phyloP scores from a whole-genome alignment of 2,329 filamentous ascomycete species.

The Drechslerella dactyloides region DNA sequence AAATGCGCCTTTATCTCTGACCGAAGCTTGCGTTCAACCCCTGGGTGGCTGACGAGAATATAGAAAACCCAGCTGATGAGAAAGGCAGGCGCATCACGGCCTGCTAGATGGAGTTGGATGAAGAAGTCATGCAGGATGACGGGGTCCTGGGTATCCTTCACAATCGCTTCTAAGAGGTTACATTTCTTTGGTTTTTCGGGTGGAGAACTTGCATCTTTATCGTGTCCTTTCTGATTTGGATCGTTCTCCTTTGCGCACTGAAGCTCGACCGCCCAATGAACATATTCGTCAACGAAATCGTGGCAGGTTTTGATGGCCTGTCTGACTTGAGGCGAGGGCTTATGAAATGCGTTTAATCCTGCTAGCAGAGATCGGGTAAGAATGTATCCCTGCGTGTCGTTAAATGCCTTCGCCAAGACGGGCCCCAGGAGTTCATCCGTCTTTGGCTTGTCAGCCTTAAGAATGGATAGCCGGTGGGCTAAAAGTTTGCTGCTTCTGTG shows the following conservation, averaged over 20 bases:
- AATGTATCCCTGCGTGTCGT: too few species aligned
- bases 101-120: slow-evolving; percentile 65
- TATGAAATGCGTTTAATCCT: too few species aligned
- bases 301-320: too few species aligned
- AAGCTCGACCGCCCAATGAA: slow-evolving; percentile 53
- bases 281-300: slow-evolving; percentile 54
- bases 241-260: slow-evolving; percentile 32
- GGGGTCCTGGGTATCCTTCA: slow-evolving; percentile 61
- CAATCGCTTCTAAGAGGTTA: slow-evolving; percentile 67
- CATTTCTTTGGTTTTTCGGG: slow-evolving; percentile 57
- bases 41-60: slow-evolving; percentile 59
- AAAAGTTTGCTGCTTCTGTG: too few species aligned
- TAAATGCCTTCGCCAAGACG: too few species aligned
- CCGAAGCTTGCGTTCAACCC: slow-evolving; percentile 60
- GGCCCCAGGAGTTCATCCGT: too few species aligned
- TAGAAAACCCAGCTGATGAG: slow-evolving; percentile 63
- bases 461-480: too few species aligned
- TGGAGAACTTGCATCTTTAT: slow-evolving; percentile 48
- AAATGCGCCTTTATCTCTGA: slow-evolving; percentile 58
- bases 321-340: too few species aligned
- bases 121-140: slow-evolving; percentile 63
- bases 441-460: too few species aligned
- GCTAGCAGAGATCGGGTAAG: too few species aligned
- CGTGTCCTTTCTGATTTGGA: too few species aligned
- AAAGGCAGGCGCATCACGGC: slow-evolving; percentile 66